phyloP scores from a whole-genome alignment of 164 flowering plant species.

The Cinnamomum micranthum region DNA sequence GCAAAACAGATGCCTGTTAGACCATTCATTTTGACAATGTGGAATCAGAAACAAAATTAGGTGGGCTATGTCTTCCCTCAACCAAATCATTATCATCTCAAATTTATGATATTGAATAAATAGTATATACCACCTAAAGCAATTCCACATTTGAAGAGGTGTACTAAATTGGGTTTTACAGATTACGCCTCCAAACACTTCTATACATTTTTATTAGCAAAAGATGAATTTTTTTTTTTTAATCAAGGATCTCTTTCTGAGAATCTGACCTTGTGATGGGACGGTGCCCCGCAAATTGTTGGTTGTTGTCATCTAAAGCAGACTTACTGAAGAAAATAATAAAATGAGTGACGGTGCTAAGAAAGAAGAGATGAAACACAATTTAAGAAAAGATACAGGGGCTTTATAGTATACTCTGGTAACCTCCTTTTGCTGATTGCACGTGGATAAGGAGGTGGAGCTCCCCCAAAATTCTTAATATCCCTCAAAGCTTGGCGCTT shows the following conservation, averaged over 20 bases:
- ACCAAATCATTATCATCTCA: too few relatives aligned
- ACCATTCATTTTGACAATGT: too few relatives aligned
- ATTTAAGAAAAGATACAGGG: background rate
- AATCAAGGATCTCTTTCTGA: too few relatives aligned
- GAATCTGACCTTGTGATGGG: constrained; percentile 12
- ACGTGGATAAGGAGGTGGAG: constrained; percentile 45
- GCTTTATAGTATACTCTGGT: constrained; percentile 2
- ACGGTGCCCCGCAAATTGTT: constrained; percentile 5
- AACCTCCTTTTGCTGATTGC: constrained; percentile 49
- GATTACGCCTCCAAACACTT: too few relatives aligned
- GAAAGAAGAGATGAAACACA: background rate
- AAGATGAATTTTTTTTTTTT: too few relatives aligned
- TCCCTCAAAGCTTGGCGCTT: constrained; percentile 67
- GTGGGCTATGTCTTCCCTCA: too few relatives aligned
- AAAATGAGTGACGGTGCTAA: background rate
- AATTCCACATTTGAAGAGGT: too few relatives aligned
- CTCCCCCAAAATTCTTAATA: constrained; percentile 53
- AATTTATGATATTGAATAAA: too few relatives aligned
- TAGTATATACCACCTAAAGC: too few relatives aligned
- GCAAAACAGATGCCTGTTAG: background rate
- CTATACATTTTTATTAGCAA: too few relatives aligned
- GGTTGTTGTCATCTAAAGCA: constrained; percentile 1
- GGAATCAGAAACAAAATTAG: too few relatives aligned
- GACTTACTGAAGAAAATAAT: constrained; percentile 4
- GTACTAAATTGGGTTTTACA: too few relatives aligned